Conservation (phyloP, 257 asterid species). For the Ballota nigra region DNA sequence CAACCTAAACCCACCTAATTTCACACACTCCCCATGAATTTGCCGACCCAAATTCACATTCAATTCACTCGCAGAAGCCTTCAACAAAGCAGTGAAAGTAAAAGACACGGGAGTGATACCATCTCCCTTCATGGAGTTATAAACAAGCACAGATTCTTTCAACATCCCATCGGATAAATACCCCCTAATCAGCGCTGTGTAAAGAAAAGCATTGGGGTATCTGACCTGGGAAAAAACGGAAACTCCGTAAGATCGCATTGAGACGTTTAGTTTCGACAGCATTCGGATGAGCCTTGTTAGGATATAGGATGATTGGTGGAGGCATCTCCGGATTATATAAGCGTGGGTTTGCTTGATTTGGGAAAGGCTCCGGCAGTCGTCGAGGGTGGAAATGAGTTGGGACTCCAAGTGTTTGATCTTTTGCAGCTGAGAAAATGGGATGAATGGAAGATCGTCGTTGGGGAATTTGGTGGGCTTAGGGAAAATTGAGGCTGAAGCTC, state of each 20-base stretch:
- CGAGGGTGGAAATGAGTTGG: slow-evolving; percentile 48
- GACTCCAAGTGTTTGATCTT: slow-evolving; percentile 49
- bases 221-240: slow-evolving; percentile 51
- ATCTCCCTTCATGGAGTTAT: slow-evolving; percentile 53
- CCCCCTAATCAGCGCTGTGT: slow-evolving; percentile 74
- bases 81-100: slow-evolving; percentile 64
- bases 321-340: slow-evolving; percentile 53
- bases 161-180: slow-evolving; percentile 42
- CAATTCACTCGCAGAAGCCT: slow-evolving; percentile 40
- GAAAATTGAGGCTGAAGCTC: slow-evolving; percentile 22
- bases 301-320: slow-evolving; percentile 71
- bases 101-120: slow-evolving; percentile 64
- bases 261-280: slow-evolving; percentile 47
- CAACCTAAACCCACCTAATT: slow-evolving; percentile 58
- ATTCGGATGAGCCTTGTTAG: slow-evolving; percentile 61
- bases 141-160: slow-evolving; percentile 45
- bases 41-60: slow-evolving; percentile 49
- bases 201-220: slow-evolving; percentile 65
- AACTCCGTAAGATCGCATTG: slow-evolving; percentile 51
- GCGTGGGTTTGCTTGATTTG: slow-evolving; percentile 77
- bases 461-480: slow-evolving; percentile 10
- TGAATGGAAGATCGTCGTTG: slow-evolving; percentile 36
- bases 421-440: slow-evolving; percentile 63
- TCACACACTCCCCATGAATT: slow-evolving; percentile 59
- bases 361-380: slow-evolving; percentile 43